Evolutionary conservation across 2,329 filamentous ascomycete genomes (phyloP).

Genomic region (Fusarium anthophilum): DNA sequence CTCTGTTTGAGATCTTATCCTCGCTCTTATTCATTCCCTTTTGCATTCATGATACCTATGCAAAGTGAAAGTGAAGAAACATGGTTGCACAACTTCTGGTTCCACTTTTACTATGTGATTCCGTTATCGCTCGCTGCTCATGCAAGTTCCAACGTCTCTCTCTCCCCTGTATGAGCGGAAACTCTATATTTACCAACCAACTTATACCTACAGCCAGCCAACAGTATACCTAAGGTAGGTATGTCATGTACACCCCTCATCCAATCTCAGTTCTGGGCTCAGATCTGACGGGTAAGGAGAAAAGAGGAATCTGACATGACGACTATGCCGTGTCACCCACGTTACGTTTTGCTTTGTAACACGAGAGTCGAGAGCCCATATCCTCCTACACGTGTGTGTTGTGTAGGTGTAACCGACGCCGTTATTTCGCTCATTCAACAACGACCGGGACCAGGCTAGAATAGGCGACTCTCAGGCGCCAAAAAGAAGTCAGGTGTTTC

Average conservation of each 20-base stretch:
- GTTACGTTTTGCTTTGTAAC: background rate
- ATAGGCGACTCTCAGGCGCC: constrained; percentile 10
- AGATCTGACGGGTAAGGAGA: background rate
- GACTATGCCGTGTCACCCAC: background rate
- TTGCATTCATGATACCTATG: background rate
- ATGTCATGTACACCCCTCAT: background rate
- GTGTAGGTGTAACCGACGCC: background rate
- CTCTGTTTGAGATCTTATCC: background rate
- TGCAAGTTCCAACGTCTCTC: background rate
- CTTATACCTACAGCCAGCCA: background rate
- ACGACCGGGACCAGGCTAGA: background rate
- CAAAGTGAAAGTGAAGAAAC: background rate
- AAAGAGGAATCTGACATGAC: background rate
- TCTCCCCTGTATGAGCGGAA: background rate
- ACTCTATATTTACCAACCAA: background rate
- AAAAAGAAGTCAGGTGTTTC: constrained; percentile 34
- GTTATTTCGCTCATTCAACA: background rate
- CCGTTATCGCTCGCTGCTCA: background rate
- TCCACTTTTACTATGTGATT: background rate
- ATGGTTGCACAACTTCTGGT: background rate
- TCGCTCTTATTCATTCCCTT: background rate
- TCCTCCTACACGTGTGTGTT: background rate
- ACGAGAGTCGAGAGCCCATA: background rate
- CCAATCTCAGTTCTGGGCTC: background rate
- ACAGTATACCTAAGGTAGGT: background rate